Evolutionary conservation across 225 moss, liverwort and hornwort species (phyloP).

Genomic region (Pleurozium schreberi): DNA sequence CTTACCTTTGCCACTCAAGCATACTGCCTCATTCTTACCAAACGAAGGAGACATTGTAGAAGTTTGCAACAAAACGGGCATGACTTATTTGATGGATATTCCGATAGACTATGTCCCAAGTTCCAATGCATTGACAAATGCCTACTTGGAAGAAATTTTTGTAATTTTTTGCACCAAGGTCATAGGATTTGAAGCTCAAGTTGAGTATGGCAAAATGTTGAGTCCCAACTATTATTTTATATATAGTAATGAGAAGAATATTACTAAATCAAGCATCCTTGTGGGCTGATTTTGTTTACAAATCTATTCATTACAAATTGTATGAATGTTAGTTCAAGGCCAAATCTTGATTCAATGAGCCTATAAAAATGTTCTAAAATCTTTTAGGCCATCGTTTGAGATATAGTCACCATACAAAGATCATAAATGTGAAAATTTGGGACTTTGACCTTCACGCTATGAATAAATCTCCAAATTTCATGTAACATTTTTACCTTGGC

Average conservation of each 20-base stretch:
- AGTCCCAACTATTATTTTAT: background rate
- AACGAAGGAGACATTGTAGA: too few relatives aligned
- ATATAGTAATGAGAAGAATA: background rate
- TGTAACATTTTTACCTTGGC: background rate
- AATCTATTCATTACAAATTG: background rate
- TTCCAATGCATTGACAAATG: background rate
- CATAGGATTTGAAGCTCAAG: background rate
- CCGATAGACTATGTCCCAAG: too few relatives aligned
- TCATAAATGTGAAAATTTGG: background rate
- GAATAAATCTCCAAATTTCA: background rate
- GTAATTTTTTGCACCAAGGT: background rate
- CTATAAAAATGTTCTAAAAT: too few relatives aligned
- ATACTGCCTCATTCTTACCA: too few relatives aligned
- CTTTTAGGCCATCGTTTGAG: background rate
- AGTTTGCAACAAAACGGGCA: too few relatives aligned
- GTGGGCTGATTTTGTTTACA: rapidly evolving
- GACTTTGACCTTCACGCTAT: background rate
- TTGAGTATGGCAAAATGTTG: background rate
- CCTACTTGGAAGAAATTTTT: background rate
- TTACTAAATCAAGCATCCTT: background rate
- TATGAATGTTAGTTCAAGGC: background rate
- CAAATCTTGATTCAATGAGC: background rate
- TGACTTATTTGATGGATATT: too few relatives aligned
- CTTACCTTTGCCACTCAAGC: too few relatives aligned
- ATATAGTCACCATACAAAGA: background rate